Evolutionary conservation across 306 rosid species (phyloP), one percentile per base, ranked within the genome.

Genomic region (Styphnolobium japonicum): DNA sequence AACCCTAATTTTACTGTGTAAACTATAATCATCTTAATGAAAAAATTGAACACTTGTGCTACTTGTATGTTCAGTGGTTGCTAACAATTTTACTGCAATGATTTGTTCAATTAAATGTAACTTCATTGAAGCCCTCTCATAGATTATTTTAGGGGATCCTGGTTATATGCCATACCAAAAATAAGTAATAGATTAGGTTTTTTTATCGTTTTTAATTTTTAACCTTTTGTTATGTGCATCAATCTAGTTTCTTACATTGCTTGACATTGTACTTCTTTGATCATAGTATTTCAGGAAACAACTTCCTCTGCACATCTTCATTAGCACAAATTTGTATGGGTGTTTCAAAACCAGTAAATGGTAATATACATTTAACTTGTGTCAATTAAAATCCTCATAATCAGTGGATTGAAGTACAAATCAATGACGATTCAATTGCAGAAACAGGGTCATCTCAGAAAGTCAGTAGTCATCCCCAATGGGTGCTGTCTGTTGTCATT

Each of bases 281-380:
- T 84, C 73, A 67, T 56, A 95, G 98, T 83, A 80, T 95, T 70
- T 82, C 93, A 62, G 99, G 99, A 78, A 95, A 95, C 85, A 86
- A 67, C 73, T 91, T 91, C 82, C 97, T 91, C 67, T 93, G 98
- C 58, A 61, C 79, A 75, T 79, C 92, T 74, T 77, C 89, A 18
- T 76, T 89, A 61, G 73, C 87, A 6, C 83, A 85, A 78, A 71
- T 42, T 81, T 93, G 97, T 77, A 76, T 37, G 72, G 90, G 77
- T 0, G 34, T 63, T 67, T 85, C 94, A 23, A 87, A 86, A 62
- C 94, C 96, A n/a, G 65, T 83, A 73, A 87, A 95, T 23, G 94
- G 99, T 95, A 95, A 77, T 63, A 31, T 37, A 40, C 25, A 21
- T 79, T 71, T 65, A 27, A 73, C 53, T 33, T 82, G 27, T 83